Evolutionary conservation across 495 filamentous ascomycete species (phyloP), one percentile per base, ranked within the genome.

Genomic region (Parmelia sp.): DNA sequence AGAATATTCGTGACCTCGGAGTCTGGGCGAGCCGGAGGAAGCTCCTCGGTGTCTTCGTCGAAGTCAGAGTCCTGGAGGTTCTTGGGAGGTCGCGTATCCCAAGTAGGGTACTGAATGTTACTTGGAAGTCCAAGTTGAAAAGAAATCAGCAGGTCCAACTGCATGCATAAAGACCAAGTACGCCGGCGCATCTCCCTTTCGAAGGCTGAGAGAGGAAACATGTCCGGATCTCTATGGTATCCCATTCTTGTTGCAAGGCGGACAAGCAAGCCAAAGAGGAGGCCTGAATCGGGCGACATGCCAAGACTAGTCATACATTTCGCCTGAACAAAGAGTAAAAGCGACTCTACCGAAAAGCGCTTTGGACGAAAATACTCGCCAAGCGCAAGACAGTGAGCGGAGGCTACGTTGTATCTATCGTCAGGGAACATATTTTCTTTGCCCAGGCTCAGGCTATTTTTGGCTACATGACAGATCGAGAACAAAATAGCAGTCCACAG

Each of bases 151-250:
- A 70, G 72, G 57, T 82, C 79, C 5, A 80, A 66, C 44, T 80
- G 78, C 45, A 68, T 69, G 6, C 78, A 47, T 12, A 74, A 42
- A 7, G 70, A 65, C 79, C 79, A 82, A 3, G 72, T 47, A 11
- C 79, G 77, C 23, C 79, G 71, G 21, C 79, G 71, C 75, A 82
- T 79, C 65, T 82, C 79, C 0, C 77, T 75, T 29, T 78, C 75
- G 23, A 72, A 74, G 1, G 69, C 64, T 1, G 77, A 75, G 10
- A 82, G 69, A 37, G 71, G 71, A 31, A 74, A 80, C 33, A 77
- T 72, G 25, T 65, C 70, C 0, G 78, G 65, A 63, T 81, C 78
- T 10, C 79, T 73, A 61, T 81, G 78, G 56, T 79, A 80, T 9
- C 79, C 79, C 71, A 76, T 80, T 45, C 74, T 72, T 73, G 80